phyloP scores from a whole-genome alignment of 345 rosid genomes.

The Dimocarpus longan region DNA sequence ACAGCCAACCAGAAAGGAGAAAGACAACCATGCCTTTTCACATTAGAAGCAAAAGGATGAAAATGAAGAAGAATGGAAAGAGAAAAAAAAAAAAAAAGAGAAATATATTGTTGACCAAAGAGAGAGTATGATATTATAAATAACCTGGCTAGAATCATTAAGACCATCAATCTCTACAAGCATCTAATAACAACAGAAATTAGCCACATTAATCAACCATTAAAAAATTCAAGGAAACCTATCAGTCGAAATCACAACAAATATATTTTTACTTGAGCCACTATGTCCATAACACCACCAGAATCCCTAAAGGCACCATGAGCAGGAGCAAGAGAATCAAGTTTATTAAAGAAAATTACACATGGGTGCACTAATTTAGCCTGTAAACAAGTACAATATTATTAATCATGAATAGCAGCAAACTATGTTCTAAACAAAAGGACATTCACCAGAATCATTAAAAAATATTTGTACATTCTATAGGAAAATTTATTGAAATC shows the following conservation, averaged over 20 bases:
- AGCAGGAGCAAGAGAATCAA: constrained; percentile 99
- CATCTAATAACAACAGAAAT: constrained; percentile 51
- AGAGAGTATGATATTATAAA: constrained; percentile 6
- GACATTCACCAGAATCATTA: not conserved
- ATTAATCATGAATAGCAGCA: not conserved
- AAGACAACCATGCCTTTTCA: constrained; percentile 3
- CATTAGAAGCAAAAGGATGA: constrained; percentile 13
- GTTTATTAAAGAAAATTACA: constrained; percentile 96
- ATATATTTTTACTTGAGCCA: constrained; percentile 72
- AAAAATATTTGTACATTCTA: not conserved
- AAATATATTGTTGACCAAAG: not conserved
- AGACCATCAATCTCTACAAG: constrained; percentile 99
- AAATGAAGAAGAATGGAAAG: not conserved
- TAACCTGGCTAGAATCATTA: constrained; percentile 79
- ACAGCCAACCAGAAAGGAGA: constrained; percentile 15
- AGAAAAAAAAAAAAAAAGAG: not conserved
- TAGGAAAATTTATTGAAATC: constrained; percentile 14
- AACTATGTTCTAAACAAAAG: constrained; percentile 5
- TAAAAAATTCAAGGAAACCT: not conserved
- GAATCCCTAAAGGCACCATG: constrained; percentile 98
- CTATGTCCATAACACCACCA: constrained; percentile 98
- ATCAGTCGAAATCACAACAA: constrained; percentile 5
- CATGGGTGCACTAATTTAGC: constrained; percentile 96
- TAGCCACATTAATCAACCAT: constrained; percentile 15
- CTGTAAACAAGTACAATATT: constrained; percentile 41